phyloP scores from a whole-genome alignment of 31 red algal genomes.

The Endocladia muricata region DNA sequence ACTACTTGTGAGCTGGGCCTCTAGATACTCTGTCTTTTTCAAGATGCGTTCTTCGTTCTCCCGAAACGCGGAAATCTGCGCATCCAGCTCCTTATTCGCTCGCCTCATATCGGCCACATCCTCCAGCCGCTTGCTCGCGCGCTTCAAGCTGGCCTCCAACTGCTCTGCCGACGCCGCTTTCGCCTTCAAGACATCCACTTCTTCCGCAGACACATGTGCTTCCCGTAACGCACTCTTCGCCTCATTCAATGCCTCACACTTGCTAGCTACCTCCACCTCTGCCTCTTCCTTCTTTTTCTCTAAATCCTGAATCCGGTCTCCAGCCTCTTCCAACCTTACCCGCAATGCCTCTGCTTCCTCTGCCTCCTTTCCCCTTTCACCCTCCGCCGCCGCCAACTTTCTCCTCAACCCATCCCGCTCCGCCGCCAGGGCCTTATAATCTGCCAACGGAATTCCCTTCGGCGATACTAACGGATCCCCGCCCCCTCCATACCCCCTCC shows the following conservation, averaged over 20 bases:
- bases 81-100: constrained; percentile 42
- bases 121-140: constrained; percentile 47
- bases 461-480: not conserved
- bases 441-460: constrained; percentile 36
- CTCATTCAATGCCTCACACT: constrained; percentile 28
- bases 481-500: not conserved
- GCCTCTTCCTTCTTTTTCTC: constrained; percentile 5
- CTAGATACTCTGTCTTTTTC: constrained; percentile 44
- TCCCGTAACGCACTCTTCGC: constrained; percentile 15
- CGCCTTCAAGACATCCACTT: constrained; percentile 38
- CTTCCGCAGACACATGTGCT: constrained; percentile 40
- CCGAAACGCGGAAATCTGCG: constrained; percentile 36
- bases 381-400: constrained; percentile 31
- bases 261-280: constrained; percentile 15
- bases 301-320: constrained; percentile 18
- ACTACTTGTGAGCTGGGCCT: constrained; percentile 34
- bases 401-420: constrained; percentile 32
- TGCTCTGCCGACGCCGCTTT: constrained; percentile 33
- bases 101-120: constrained; percentile 28
- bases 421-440: constrained; percentile 49
- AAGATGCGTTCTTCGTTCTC: constrained; percentile 38
- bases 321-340: constrained; percentile 39
- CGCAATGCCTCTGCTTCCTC: constrained; percentile 12
- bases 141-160: constrained; percentile 39
- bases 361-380: constrained; percentile 6